Evolutionary conservation across 2,329 filamentous ascomycete species (phyloP).

Genomic region (Colletotrichum sp.): DNA sequence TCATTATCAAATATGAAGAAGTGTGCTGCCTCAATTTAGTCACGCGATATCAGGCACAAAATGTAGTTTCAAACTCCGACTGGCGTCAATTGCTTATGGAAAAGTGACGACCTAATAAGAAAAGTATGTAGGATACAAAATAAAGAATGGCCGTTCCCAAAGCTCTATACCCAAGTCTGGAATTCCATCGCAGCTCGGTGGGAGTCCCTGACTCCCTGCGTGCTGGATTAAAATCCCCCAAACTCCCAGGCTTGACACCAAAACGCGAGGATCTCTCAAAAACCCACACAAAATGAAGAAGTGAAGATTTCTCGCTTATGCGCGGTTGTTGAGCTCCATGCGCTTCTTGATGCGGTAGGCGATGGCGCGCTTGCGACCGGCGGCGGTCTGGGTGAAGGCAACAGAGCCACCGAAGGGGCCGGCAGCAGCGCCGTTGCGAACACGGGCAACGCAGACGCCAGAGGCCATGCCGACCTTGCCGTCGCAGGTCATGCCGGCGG

Average conservation of each 20-base stretch:
- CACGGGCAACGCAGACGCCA: conserved; percentile 69
- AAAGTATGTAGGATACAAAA: conserved; percentile 11
- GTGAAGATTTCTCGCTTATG: conserved; percentile 8
- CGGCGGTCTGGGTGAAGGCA: conserved; percentile 66
- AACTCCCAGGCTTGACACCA: conserved; percentile 9
- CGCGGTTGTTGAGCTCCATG: conserved; percentile 34
- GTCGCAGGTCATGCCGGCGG: conserved; percentile 70
- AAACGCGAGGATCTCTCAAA: neutral
- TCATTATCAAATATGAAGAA: no score
- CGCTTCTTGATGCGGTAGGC: conserved; percentile 53
- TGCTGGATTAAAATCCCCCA: neutral
- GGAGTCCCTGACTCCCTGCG: conserved; percentile 16
- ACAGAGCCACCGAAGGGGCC: conserved; percentile 72
- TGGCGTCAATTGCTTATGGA: conserved; percentile 19
- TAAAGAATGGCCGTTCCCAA: conserved; percentile 19
- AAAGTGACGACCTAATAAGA: conserved; percentile 10
- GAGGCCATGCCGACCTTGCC: conserved; percentile 61
- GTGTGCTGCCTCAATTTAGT: neutral
- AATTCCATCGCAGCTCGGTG: neutral
- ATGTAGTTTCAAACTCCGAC: conserved; percentile 8
- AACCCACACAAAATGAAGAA: neutral
- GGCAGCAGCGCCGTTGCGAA: conserved; percentile 66
- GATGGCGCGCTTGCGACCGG: conserved; percentile 66
- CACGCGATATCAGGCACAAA: neutral
- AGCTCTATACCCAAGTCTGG: conserved; percentile 18